phyloP scores from a whole-genome alignment of 2,329 filamentous ascomycete genomes.

The Alternaria sp. region DNA sequence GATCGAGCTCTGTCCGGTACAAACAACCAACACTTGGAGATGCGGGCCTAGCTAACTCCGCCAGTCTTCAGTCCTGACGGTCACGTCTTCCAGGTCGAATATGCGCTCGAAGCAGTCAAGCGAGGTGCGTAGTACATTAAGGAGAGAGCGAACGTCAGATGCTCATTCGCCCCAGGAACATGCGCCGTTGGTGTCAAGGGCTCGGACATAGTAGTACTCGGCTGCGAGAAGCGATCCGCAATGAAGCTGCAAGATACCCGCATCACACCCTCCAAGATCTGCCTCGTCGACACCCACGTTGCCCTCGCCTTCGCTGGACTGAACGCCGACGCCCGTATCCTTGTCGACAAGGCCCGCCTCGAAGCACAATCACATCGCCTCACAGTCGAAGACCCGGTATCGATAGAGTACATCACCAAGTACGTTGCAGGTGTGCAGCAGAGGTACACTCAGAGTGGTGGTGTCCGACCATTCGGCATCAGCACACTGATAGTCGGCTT shows the following conservation, averaged over 20 bases:
- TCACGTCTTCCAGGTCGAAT: constrained; percentile 99
- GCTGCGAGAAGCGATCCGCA: constrained; percentile 97
- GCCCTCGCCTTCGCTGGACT: constrained; percentile 96
- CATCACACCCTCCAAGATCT: constrained; percentile 98
- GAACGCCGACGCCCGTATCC: constrained; percentile 96
- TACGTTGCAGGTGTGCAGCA: constrained; percentile 98
- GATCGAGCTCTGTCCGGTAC: constrained; percentile 98
- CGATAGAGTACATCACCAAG: constrained; percentile 99
- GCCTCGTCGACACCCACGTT: constrained; percentile 92
- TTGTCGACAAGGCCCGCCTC: constrained; percentile 96
- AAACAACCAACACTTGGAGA: constrained; percentile 45
- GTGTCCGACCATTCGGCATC: constrained; percentile 97
- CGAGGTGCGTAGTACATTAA: constrained; percentile 68
- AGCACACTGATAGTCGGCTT: constrained; percentile 99
- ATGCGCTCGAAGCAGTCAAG: constrained; percentile 98
- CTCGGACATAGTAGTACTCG: constrained; percentile 89
- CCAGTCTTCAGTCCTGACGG: constrained; percentile 97
- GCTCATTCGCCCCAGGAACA: constrained; percentile 68
- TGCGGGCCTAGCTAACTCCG: constrained; percentile 36
- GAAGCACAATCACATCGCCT: constrained; percentile 97
- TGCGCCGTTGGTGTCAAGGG: constrained; percentile 98
- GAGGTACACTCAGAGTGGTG: constrained; percentile 97
- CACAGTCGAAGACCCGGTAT: constrained; percentile 95
- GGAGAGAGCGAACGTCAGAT: not conserved
- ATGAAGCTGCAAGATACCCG: constrained; percentile 99